Evolutionary conservation across 75 land plant genomes (phyloP).

Genomic region (Sequoia sempervirens): DNA sequence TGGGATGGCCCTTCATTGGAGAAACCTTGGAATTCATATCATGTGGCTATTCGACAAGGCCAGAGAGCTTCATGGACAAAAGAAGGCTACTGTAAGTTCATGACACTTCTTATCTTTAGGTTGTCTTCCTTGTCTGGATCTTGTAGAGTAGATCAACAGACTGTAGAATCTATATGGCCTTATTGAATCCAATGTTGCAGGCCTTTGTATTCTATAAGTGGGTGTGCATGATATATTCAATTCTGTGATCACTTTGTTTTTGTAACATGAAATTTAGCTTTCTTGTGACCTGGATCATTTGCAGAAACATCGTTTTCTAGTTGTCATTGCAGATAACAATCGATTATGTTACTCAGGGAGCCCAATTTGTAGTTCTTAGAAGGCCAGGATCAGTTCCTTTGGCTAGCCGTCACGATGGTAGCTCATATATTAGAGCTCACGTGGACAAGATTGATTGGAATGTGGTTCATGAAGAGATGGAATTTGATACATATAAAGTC

Average conservation of each 20-base stretch:
- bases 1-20: conserved; percentile 67
- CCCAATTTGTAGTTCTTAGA: background rate
- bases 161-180: background rate
- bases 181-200: background rate
- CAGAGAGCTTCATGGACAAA: conserved; percentile 58
- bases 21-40: conserved; percentile 66
- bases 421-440: background rate
- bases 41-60: conserved; percentile 47
- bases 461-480: background rate
- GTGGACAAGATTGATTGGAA: background rate
- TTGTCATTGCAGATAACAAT: background rate
- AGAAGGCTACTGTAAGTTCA: conserved; percentile 17
- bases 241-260: background rate
- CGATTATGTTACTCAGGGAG: background rate
- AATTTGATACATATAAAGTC: background rate
- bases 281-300: too few relatives aligned
- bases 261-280: background rate
- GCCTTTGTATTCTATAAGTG: background rate
- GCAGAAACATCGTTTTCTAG: background rate
- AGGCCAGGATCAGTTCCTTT: background rate
- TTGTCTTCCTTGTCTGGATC: background rate
- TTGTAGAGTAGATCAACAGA: background rate
- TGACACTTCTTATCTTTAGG: background rate
- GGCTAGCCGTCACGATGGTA: background rate
- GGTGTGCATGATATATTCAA: background rate